Percentiles rank a stretch among this genome's conserved stretches.
These are phyloP conservation scores for Rubia balearica DNA, from an alignment of 305 asterid species.

Conservation along the genomic window DNA sequence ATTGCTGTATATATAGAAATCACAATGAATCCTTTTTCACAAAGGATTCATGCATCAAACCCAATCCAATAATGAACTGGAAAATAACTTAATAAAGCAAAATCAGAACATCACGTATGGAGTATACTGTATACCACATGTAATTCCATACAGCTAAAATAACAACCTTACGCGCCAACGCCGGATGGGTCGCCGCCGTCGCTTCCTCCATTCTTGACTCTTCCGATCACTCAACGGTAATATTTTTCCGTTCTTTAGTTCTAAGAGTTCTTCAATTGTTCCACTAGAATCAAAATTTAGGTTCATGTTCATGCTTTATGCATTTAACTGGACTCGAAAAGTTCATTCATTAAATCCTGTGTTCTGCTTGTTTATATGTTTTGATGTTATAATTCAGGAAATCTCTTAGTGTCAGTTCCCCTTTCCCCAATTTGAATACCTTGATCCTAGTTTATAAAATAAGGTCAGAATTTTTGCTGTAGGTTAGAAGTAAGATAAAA, in stretches of 20 bases:
- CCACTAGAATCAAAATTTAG: not conserved
- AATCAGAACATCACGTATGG: too few relatives aligned
- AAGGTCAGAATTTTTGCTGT: not conserved
- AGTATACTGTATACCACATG: too few relatives aligned
- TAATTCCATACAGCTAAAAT: too few relatives aligned
- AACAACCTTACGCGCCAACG: not conserved
- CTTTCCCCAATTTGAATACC: not conserved
- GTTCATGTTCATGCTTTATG: not conserved
- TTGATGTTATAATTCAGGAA: too few relatives aligned
- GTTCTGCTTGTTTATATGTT: not conserved
- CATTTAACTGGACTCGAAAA: not conserved
- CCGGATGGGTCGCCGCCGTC: not conserved
- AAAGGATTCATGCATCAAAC: too few relatives aligned
- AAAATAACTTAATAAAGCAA: too few relatives aligned
- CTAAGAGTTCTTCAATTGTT: not conserved
- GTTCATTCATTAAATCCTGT: not conserved
- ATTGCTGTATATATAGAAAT: too few relatives aligned
- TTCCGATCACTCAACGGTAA: not conserved
- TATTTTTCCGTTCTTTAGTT: not conserved
- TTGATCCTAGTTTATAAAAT: too few relatives aligned
- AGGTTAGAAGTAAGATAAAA: not conserved
- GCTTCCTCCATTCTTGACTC: not conserved
- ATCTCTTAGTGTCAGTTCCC: not conserved
- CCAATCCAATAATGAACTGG: too few relatives aligned
- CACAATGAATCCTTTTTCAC: too few relatives aligned